phyloP scores from a whole-genome alignment of 148 eudicot genomes.

The Chenopodium album region DNA sequence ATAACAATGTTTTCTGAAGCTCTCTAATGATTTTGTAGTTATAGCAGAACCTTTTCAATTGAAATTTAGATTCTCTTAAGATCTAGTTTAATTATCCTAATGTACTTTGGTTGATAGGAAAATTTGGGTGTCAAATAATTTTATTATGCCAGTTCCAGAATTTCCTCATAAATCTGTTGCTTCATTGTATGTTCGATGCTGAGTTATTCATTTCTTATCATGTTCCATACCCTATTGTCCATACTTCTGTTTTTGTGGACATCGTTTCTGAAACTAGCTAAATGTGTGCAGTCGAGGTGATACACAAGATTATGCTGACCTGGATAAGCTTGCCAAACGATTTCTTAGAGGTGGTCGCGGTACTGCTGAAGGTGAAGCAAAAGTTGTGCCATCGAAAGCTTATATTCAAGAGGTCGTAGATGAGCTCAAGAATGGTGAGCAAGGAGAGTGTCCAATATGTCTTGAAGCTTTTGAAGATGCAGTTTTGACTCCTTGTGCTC shows the following conservation, averaged over 20 bases:
- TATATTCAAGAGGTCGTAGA: conserved; percentile 91
- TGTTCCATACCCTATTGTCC: background rate
- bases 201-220: background rate
- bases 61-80: background rate
- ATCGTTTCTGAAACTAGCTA: conserved; percentile 24
- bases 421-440: conserved; percentile 86
- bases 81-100: background rate
- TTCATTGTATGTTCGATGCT: background rate
- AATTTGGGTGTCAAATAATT: background rate
- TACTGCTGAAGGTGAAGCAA: conserved; percentile 52
- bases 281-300: conserved; percentile 82
- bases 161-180: background rate
- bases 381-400: conserved; percentile 72
- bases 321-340: conserved; percentile 90
- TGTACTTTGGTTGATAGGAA: background rate
- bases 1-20: background rate
- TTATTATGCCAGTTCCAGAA: background rate
- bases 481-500: conserved; percentile 97
- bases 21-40: background rate
- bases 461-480: conserved; percentile 99
- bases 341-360: conserved; percentile 68
- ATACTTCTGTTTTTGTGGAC: conserved; percentile 1
- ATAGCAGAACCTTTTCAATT: background rate
- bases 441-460: conserved; percentile 98
- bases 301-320: conserved; percentile 88